Evolutionary conservation across 805 yeast species (phyloP).

Genomic region (Kazachstania psychrophila): DNA sequence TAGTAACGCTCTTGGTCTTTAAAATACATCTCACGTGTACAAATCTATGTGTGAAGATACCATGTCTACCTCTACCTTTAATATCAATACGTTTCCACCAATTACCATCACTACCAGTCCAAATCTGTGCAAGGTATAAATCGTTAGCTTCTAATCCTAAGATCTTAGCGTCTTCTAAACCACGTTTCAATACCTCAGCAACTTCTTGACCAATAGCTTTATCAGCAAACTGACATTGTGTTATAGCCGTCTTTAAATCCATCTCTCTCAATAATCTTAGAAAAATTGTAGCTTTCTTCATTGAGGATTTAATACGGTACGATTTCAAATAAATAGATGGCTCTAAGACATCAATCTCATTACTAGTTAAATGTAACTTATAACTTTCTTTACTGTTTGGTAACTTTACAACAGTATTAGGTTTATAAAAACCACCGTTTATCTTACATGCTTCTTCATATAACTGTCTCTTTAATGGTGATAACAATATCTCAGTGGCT

Average conservation of each 20-base stretch:
- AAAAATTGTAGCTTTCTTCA: constrained; percentile 78
- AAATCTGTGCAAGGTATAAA: constrained; percentile 66
- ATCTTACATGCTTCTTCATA: constrained; percentile 51
- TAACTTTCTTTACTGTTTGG: constrained; percentile 37
- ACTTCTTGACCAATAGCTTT: constrained; percentile 74
- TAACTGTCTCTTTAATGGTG: constrained; percentile 62
- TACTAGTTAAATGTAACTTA: constrained; percentile 46
- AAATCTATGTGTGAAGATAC: constrained; percentile 64
- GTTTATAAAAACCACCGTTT: constrained; percentile 63
- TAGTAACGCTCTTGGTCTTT: constrained; percentile 52
- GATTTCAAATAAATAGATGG: constrained; percentile 81
- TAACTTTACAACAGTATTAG: constrained; percentile 41
- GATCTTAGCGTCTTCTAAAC: constrained; percentile 56
- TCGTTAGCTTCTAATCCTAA: constrained; percentile 51
- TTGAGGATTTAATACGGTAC: constrained; percentile 74
- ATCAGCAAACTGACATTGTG: constrained; percentile 81
- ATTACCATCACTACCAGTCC: constrained; percentile 86
- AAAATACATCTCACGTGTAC: constrained; percentile 75
- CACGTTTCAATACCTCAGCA: constrained; percentile 63
- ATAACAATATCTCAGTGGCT: constrained; percentile 46
- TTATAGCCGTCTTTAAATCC: constrained; percentile 69
- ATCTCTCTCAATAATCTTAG: constrained; percentile 67
- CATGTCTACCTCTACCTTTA: constrained; percentile 87
- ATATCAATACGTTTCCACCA: constrained; percentile 63
- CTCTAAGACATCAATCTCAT: constrained; percentile 71